A percentile compares a stretch with the other conserved stretches of the same genome.
These are phyloP conservation scores for Diaporthe eres DNA, from an alignment of 2,329 filamentous ascomycete genomes.

Conservation along the genomic window DNA sequence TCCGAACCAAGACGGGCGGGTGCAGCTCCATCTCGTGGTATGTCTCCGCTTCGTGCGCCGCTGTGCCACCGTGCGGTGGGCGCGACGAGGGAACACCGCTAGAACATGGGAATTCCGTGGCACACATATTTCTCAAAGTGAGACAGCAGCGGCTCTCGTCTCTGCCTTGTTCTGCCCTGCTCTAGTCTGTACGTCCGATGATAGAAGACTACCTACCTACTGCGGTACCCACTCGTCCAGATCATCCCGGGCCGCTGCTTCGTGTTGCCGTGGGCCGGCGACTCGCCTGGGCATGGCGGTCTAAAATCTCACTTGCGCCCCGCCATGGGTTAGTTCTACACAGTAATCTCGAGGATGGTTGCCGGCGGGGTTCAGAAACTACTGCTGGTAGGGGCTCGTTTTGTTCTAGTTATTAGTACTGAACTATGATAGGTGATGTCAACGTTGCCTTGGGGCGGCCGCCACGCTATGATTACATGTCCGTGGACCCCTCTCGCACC, in stretches of 20 bases:
- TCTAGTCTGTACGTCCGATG: neutral
- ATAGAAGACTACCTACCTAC: neutral
- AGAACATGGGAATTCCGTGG: conserved; percentile 24
- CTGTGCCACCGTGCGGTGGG: neutral
- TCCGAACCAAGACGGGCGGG: conserved; percentile 14
- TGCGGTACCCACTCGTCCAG: neutral
- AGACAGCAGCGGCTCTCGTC: conserved; percentile 3
- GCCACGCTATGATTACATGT: neutral
- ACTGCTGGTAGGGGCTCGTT: neutral
- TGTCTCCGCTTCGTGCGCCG: conserved; percentile 31
- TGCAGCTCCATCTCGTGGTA: conserved; percentile 36
- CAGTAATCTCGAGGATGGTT: neutral
- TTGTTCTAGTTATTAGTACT: too few relatives aligned
- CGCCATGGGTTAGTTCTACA: neutral
- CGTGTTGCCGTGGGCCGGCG: conserved; percentile 11
- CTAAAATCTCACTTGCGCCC: conserved; percentile 18
- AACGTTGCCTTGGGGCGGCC: neutral
- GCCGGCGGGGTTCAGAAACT: neutral
- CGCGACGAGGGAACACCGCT: conserved; percentile 16
- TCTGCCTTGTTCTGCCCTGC: neutral
- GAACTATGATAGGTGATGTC: neutral
- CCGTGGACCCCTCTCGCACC: neutral
- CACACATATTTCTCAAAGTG: conserved; percentile 5
- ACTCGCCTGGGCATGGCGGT: neutral
- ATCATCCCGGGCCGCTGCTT: neutral